Evolutionary conservation across 345 rosid species (phyloP), one percentile per base, ranked within the genome.

Genomic region (Euphorbia tirucalli): DNA sequence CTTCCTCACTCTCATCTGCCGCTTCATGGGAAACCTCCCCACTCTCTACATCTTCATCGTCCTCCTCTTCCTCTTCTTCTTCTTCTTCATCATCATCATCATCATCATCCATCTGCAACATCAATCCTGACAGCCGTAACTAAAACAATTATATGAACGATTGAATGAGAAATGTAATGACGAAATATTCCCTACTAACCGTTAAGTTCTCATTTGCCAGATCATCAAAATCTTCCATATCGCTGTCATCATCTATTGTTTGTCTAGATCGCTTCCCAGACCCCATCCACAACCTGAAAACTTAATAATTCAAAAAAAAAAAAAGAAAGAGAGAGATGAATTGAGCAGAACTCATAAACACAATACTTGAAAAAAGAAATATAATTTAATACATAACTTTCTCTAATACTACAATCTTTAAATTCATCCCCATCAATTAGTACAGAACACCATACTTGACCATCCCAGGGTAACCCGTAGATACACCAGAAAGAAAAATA

Each of bases 1-100:
- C 78, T 25, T 44, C 71, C 58, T 65, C 66, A 4, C 64, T 75
- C 52, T 56, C 71, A 11, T 73, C 72, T 15, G 32, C 77, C 22
- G 35, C n/a, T 56, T 24, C 60, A 22, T 24, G 27, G 30, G 60
- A 56, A 56, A 56, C 28, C 60, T 74, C 74, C 22, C 72, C 41
- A 10, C 4, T n/a, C 5, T 61, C 74, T 28, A 0, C 75, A 8
- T 31, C 67, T 64, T 31, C 30, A 58, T 59, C 31, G 70, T 69
- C 58, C 1, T 50, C 60, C 18, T 49, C 58, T 0, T 67, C 71
- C 6, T 32, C 75, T 0, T 65, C 75, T 0, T 54, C 67, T 0
- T 24, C 59, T 1, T 48, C 71, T 5, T 35, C 54, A 2, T 60
- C 39, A 0, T 31, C 67, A 48, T 11, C 55, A 2, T 56, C 44